Percentiles rank a stretch among this genome's conserved stretches.
phyloP scores from a whole-genome alignment of 495 filamentous ascomycete genomes.

The Penicillium canescens region DNA sequence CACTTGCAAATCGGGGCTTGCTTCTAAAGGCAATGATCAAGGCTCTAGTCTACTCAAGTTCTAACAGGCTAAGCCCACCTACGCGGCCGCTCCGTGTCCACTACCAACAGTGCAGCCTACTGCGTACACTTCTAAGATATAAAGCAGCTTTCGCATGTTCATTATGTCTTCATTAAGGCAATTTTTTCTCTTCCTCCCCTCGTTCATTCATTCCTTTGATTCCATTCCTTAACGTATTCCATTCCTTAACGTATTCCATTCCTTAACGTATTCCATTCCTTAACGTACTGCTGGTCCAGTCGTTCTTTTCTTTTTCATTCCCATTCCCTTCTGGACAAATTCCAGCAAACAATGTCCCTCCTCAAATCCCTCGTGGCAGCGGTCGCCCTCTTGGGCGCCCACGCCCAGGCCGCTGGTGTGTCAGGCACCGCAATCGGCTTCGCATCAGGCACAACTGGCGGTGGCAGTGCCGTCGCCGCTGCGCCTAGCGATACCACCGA shows the following conservation, averaged over 20 bases:
- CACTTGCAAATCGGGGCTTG: no score
- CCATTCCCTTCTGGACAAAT: neutral
- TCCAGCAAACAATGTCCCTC: conserved; percentile 25
- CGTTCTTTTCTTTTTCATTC: neutral
- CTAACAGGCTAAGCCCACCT: no score
- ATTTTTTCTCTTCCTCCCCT: conserved; percentile 13
- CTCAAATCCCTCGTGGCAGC: no score
- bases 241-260: no score
- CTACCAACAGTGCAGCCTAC: no score
- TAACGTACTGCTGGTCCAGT: conserved; percentile 16
- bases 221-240: no score
- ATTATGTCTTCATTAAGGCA: neutral
- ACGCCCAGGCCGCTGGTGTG: no score
- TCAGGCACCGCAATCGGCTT: conserved; percentile 46
- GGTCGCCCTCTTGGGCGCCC: no score
- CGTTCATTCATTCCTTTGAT: conserved; percentile 12
- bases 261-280: conserved; percentile 12
- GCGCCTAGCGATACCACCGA: no score
- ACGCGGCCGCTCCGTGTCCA: no score
- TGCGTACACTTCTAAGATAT: no score
- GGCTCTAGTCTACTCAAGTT: conserved; percentile 11
- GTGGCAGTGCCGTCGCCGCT: conserved; percentile 45
- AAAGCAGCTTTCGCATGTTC: no score
- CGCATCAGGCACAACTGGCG: conserved; percentile 49
- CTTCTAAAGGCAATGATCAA: conserved; percentile 12